Evolutionary conservation across 208 protist species (phyloP), one percentile per base, ranked within the genome.

Genomic region (Leishmania lainsoni): DNA sequence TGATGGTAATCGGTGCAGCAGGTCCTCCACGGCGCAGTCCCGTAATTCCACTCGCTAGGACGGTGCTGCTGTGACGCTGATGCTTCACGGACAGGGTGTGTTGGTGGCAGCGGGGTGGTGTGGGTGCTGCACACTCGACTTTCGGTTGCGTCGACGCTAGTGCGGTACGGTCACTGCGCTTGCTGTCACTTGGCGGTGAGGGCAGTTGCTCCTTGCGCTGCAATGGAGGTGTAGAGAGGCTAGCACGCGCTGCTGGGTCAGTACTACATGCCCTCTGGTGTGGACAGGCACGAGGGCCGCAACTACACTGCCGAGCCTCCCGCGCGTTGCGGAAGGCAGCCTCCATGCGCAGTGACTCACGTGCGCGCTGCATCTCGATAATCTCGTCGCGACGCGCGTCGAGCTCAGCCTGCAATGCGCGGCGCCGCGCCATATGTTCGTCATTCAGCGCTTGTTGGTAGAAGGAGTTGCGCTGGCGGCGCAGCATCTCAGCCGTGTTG

Each of bases 401-500:
- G 52, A 97, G 86, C 79, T 97, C 94, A 12, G 74, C 82, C 48
- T 91, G 92, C 65, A 97, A 82, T 76, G 89, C 78, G 35, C 88
- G 87, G 35, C 91, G 80, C 6, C 94, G 94, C 12, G 76, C 63
- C 54, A 90, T 73, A 56, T 91, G 89, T 79, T 97, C 94, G 51
- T 78, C 71, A 49, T 90, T 79, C 0, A 90, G 76, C 35, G 86
- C 86, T 39, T 83, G 87, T 49, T 93, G 91, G 66, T 91, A 91
- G 22, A 88, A 59, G 42, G 79, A 83, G 58, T 89, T 89, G 51
- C 84, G 84, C 35, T 80, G 86, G 61, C 86, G 79, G 51, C 94
- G 92, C n/a, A 97, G 86, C 66, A 96, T 69, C 79, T 95, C 87
- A 0, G 92, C 83, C 8, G 89, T 94, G 83, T 92, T 97, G 48